Evolutionary conservation across 768 basidiomycete genomes (phyloP), one percentile per base, ranked within the genome.

Genomic region (Boletus bicolor): DNA sequence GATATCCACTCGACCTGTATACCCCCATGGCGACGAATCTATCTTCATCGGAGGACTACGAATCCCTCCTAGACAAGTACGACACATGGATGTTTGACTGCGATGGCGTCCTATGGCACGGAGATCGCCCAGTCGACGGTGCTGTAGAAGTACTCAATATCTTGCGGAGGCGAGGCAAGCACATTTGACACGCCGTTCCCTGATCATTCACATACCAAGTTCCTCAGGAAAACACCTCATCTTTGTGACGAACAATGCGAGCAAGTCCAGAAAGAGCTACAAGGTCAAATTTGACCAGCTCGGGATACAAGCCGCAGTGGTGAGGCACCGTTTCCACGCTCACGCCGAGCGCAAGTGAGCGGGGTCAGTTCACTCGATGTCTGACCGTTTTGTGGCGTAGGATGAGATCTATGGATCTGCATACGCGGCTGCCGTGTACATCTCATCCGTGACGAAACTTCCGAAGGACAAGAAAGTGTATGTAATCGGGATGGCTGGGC

Each of bases 81-180:
- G 94, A 98, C 68, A 96, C 94, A 28, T 96, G 93, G 86, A 80
- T 98, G 73, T 91, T 97, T 60, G 94, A 98, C 73, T 98, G 95
- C 68, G 94, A 98, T 67, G 95, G 94, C 14, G 95, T 98, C 21
- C 78, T 98, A 35, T 98, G 95, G 91, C 84, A 86, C 54, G 94
- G 90, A 15, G 87, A 89, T 71, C 77, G 79, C 46, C 75, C 89
- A 32, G 82, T 95, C 62, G 86, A 91, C 15, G 92, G 92, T 9
- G 87, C 85, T 3, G 73, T 82, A 41, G 82, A 93, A 44, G 91
- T 92, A 19, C 77, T 98, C 60, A 74, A 78, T 46, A 74, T 87
- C 55, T 75, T 97, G 61, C 82, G 94, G 58, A 76, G 77, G 56
- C 79, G 79, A 70, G 86, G 93, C 91, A 73, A 65, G 90, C 68